Base-by-base conservation (phyloP, 305 asterid species). In the Fraxinus greggii region DNA sequence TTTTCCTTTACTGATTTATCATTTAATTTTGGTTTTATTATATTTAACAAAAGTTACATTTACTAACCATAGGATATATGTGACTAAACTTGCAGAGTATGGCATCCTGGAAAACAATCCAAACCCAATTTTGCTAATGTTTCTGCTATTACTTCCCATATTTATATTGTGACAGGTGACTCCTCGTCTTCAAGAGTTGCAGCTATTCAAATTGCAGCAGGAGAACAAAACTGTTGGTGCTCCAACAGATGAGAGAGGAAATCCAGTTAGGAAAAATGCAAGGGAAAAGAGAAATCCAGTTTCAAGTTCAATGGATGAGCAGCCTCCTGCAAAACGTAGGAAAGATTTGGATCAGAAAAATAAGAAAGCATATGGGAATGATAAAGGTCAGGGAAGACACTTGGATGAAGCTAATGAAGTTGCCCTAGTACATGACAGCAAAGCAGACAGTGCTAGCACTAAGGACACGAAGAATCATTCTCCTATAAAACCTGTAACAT, bases 171-270 rank as follows among this genome's bases (percentile, higher is more conserved):
- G 83, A 82, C 88, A 96, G 99, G 97, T 94, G 80, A 86, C 95
- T 86, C 99, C 98, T 86, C 97, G 98, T 80, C 92, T 94, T 72
- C 94, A 91, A 86, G 99, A 94, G 84, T 92, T 94, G 83, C 97
- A 92, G 86, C 79, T 91, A 80, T 93, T 92, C 79, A 90, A 85
- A 88, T 78, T 85, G 79, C 95, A 92, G 84, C 95, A 93, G 89
- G 98, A 94, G 90, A 89, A 84, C 88, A 91, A 90, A 87, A 82
- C 21, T 79, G 78, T 63, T n/a, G 86, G 80, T 72, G 85, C 86
- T 4, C 83, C 92, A 45, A 79, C 87, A 80, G 90, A 84, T 78
- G 93, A 87, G 80, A 86, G 88, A 83, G 94, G 88, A 79, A 90
- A 54, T 83, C 19, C 90, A 61, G 33, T 90, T 48, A 89, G 65